A percentile compares a stretch with the other conserved stretches of the same genome.
Conservation (phyloP, 495 filamentous ascomycete species). For the Friedmanniomyces endolithicus region DNA sequence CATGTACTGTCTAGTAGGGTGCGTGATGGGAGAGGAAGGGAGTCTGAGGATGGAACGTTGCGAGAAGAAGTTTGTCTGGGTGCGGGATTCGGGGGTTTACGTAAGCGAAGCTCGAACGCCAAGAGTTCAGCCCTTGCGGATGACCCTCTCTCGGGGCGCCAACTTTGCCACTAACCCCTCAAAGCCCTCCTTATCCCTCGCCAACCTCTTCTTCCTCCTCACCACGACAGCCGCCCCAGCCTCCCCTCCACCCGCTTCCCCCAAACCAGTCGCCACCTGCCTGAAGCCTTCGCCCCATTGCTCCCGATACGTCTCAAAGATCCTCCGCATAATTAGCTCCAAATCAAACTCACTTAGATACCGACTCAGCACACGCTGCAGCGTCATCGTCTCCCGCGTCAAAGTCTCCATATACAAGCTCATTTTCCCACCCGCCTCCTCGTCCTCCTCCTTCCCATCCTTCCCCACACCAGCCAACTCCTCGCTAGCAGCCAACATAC, state of each 20-base stretch:
- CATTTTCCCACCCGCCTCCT: conserved; percentile 26
- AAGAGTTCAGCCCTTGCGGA: too few relatives aligned
- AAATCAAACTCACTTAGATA: conserved; percentile 71
- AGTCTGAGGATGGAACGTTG: background rate
- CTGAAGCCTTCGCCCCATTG: conserved; percentile 68
- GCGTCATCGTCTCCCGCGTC: conserved; percentile 72
- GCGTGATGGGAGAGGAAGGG: conserved; percentile 3
- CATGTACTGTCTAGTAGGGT: conserved; percentile 19
- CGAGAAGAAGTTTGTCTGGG: too few relatives aligned
- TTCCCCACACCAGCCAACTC: conserved; percentile 32
- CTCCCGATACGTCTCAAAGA: conserved; percentile 75
- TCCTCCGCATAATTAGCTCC: conserved; percentile 74
- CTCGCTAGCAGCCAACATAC: conserved; percentile 68
- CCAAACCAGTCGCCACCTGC: conserved; percentile 52
- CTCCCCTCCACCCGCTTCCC: conserved; percentile 51
- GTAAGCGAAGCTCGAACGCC: too few relatives aligned
- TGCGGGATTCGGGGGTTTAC: too few relatives aligned
- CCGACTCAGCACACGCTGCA: conserved; percentile 78
- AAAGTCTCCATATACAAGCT: conserved; percentile 86
- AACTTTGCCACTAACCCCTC: conserved; percentile 41
- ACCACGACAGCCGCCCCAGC: conserved; percentile 19
- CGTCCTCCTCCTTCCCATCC: conserved; percentile 15
- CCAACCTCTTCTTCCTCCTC: conserved; percentile 66
- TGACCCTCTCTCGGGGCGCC: conserved; percentile 71
- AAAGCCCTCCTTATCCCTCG: conserved; percentile 68